Evolutionary conservation across 2,329 filamentous ascomycete species (phyloP).

Genomic region (Penicillium sp.): DNA sequence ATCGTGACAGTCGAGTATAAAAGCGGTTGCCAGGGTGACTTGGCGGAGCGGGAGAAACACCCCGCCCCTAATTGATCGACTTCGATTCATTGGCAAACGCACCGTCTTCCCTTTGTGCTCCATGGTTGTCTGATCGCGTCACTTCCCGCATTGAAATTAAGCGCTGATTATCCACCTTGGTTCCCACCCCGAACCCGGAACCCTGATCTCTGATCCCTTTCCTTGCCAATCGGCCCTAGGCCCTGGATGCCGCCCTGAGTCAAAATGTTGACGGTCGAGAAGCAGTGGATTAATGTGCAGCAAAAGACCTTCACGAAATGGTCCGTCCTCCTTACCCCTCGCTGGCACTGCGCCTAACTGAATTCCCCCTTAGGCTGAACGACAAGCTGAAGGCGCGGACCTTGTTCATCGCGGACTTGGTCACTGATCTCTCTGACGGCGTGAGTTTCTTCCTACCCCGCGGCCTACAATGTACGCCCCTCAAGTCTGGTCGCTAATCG

Average conservation of each 20-base stretch:
- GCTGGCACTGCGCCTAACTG: background rate
- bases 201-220: conserved; percentile 7
- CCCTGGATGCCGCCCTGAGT: conserved; percentile 24
- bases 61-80: conserved; percentile 9
- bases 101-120: background rate
- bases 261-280: conserved; percentile 53
- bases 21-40: conserved; percentile 16
- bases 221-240: conserved; percentile 26
- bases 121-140: background rate
- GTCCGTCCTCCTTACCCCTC: conserved; percentile 41
- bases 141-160: background rate
- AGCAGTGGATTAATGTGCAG: conserved; percentile 74
- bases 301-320: conserved; percentile 99
- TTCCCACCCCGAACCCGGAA: background rate
- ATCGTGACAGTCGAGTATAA: background rate
- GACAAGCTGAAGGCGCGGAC: conserved; percentile 81
- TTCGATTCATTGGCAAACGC: conserved; percentile 2
- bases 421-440: conserved; percentile 87
- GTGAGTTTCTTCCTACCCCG: conserved; percentile 55
- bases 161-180: conserved; percentile 6
- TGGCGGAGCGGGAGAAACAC: conserved; percentile 7
- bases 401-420: conserved; percentile 80
- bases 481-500: background rate
- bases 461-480: background rate
- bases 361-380: conserved; percentile 68